Conservation (phyloP, 1,139 yeast species). For the Candida tunisiensis region DNA sequence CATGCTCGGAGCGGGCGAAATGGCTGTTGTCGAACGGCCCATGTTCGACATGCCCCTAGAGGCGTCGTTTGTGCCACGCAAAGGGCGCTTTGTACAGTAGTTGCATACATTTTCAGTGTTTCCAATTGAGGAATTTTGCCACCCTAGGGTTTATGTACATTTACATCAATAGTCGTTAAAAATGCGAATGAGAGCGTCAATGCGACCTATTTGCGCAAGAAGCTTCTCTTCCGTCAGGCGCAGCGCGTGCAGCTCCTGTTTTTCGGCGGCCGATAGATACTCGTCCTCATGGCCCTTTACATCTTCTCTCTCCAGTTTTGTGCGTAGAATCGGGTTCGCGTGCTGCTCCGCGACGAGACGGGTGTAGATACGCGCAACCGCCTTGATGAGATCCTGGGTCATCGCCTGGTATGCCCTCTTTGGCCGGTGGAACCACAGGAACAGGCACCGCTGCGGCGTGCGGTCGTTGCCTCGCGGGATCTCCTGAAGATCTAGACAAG, state of each 20-base stretch:
- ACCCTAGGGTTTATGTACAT: too few species aligned
- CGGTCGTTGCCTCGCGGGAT: conserved; percentile 86
- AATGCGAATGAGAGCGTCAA: conserved; percentile 21
- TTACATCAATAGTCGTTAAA: conserved; percentile 25
- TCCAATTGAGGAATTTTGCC: too few species aligned
- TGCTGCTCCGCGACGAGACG: conserved; percentile 39
- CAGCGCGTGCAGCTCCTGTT: conserved; percentile 48
- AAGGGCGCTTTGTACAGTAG: too few species aligned
- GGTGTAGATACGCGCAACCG: conserved; percentile 48
- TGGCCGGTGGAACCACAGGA: conserved; percentile 60
- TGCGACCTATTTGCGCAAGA: conserved; percentile 15
- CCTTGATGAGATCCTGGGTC: conserved; percentile 40
- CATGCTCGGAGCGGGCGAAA: conserved; percentile 36
- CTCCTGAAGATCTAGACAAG: conserved; percentile 47
- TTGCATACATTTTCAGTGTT: too few species aligned
- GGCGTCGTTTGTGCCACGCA: too few species aligned
- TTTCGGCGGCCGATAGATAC: conserved; percentile 56
- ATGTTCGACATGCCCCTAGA: conserved; percentile 39
- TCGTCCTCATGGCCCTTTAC: conserved; percentile 73
- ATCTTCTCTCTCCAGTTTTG: conserved; percentile 77
- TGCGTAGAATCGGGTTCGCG: conserved; percentile 50
- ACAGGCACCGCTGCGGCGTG: conserved; percentile 79
- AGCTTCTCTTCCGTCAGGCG: conserved; percentile 17
- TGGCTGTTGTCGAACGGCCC: conserved; percentile 69
- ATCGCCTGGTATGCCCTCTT: conserved; percentile 30